Evolutionary conservation across 352 stramenopile species (phyloP).

Genomic region (Pythium sukuiense): DNA sequence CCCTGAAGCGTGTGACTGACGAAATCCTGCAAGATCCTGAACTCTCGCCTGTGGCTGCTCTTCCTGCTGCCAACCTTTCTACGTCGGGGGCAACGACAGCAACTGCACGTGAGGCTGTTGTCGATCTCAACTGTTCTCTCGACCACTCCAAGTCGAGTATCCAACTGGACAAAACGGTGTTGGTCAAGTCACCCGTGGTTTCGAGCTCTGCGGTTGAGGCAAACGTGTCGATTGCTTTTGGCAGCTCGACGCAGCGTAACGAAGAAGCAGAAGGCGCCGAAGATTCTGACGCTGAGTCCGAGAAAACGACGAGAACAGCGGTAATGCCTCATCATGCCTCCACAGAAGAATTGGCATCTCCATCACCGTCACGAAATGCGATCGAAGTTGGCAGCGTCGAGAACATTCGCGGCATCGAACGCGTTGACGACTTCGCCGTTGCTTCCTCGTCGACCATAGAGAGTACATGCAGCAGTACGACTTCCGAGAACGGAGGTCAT

Average conservation of each 20-base stretch:
- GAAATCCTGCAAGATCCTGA: background rate
- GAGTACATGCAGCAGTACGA: background rate
- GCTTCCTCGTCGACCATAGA: background rate
- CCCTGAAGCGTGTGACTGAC: background rate
- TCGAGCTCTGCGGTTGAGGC: background rate
- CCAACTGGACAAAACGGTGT: background rate
- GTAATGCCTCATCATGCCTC: slow-evolving; percentile 1
- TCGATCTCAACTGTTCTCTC: background rate
- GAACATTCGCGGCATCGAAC: background rate
- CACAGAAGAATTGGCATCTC: background rate
- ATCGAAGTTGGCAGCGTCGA: background rate
- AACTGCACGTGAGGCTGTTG: background rate
- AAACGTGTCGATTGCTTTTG: slow-evolving; percentile 1
- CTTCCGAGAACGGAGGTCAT: too few relatives aligned
- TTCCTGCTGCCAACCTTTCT: background rate
- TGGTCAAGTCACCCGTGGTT: background rate
- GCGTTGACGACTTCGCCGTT: background rate
- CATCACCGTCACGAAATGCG: background rate
- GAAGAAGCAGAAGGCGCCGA: background rate
- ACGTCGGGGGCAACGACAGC: background rate
- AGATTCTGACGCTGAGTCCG: background rate
- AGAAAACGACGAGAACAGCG: background rate
- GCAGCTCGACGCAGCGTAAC: background rate
- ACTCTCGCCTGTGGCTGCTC: background rate
- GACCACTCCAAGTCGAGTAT: background rate